phyloP scores from a whole-genome alignment of 2,329 filamentous ascomycete genomes.

The Aspergillus sp. region DNA sequence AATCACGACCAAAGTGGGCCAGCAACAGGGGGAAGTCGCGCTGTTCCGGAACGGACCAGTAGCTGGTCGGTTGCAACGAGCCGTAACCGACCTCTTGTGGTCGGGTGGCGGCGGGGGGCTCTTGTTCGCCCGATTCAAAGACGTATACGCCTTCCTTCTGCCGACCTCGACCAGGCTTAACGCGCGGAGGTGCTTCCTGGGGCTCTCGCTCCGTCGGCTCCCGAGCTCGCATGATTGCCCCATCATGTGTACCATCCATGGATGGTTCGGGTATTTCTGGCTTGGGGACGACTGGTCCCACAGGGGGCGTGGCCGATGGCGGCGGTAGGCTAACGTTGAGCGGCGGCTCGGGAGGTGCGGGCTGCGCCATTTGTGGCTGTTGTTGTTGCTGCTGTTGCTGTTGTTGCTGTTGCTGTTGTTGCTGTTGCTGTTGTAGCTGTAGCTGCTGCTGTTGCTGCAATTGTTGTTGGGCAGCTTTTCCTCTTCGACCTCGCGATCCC shows the following conservation, averaged over 20 bases:
- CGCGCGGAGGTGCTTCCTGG: conserved; percentile 22
- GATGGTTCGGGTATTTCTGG: conserved; percentile 23
- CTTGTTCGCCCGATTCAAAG: conserved; percentile 35
- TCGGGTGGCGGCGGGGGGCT: conserved; percentile 22
- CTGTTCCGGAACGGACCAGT: conserved; percentile 54
- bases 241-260: conserved; percentile 19
- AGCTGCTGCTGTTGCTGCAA: conserved; percentile 20
- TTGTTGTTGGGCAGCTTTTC: conserved; percentile 33
- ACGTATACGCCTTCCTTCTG: conserved; percentile 36
- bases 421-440: conserved; percentile 14
- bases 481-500: conserved; percentile 34
- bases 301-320: conserved; percentile 14
- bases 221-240: conserved; percentile 20
- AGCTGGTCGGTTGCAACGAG: conserved; percentile 47
- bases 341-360: conserved; percentile 11
- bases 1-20: conserved; percentile 49
- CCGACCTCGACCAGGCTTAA: conserved; percentile 29
- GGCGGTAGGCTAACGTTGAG: not conserved
- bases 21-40: conserved; percentile 48
- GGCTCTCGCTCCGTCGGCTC: conserved; percentile 30
- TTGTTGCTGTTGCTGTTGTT: conserved; percentile 10
- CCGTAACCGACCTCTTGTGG: conserved; percentile 35
- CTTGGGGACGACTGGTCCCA: conserved; percentile 26
- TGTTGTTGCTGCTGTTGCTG: conserved; percentile 11
- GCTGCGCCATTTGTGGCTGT: conserved; percentile 18